Conservation (phyloP, 169 alveolate species). For the Eimeria tenella region DNA sequence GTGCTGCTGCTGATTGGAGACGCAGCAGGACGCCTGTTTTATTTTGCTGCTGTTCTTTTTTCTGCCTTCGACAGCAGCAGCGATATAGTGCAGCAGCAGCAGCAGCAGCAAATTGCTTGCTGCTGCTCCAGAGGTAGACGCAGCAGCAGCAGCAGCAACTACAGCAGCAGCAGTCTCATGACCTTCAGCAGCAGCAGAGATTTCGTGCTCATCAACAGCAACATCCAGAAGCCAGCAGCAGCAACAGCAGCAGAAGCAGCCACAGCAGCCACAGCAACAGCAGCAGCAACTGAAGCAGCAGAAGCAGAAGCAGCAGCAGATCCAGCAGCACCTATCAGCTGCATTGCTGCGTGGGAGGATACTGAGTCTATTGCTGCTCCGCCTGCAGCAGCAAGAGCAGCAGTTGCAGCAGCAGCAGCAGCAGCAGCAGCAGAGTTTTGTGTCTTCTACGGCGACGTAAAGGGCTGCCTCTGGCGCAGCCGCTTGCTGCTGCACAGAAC, state of each 20-base stretch:
- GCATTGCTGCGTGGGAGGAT: neutral
- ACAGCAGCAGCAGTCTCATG: neutral
- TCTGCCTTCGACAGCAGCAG: conserved; percentile 1
- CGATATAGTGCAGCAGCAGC: neutral
- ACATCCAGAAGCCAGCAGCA: neutral
- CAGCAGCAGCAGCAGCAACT: neutral
- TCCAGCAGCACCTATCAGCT: neutral
- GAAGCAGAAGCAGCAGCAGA: neutral
- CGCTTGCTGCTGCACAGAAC: neutral
- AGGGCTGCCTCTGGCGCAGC: neutral
- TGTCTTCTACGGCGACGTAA: no score
- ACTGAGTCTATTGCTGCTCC: neutral
- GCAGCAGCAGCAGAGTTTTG: neutral
- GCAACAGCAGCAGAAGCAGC: conserved; percentile 18
- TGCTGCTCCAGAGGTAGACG: neutral
- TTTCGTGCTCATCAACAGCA: neutral
- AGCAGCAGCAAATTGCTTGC: neutral
- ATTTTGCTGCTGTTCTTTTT: neutral
- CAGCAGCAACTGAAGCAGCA: neutral
- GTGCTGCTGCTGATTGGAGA: neutral
- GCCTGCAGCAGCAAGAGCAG: neutral
- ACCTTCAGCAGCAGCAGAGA: neutral
- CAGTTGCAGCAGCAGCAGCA: neutral
- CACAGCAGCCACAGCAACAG: neutral
- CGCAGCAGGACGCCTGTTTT: neutral